Evolutionary conservation across 1,139 yeast species (phyloP), one percentile per base, ranked within the genome.

Genomic region (Blastobotrys aristatus): DNA sequence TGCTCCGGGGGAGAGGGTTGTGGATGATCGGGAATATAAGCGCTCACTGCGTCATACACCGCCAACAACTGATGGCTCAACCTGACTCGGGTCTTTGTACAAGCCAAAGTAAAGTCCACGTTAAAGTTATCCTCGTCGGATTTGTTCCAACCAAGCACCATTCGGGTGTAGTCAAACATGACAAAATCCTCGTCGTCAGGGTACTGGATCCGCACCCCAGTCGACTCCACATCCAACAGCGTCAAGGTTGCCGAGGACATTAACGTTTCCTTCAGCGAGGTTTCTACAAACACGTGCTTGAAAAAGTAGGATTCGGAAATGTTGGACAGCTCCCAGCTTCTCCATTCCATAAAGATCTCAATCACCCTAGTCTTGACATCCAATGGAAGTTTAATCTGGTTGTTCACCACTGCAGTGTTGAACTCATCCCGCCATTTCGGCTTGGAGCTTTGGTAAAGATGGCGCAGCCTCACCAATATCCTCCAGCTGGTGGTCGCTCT

Each of bases 401-500:
- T 57, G 32, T 65, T 60, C 4, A 65, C 60, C 2, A 61, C 47
- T 45, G 53, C 33, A 8, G 32, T 49, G 36, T 58, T 56, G 42
- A 59, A 53, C 11, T 53, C 42, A 1, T 51, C 54, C 11, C 65
- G 55, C 86, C 87, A 82, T 0, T 67, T 65, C 0, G 55, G 49
- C 0, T 95, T 92, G n/a, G 86, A 67, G 51, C 73, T 71, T 6
- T 77, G 72, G 39, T 82, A 64, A 31, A 89, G 76, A 61, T 90
- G 95, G 16, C 97, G 74, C 40, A 90, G 68, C 34, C 96, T 73
- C 5, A 88, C 79, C 40, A 87, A 70, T 32, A 90, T 77, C 60
- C 87, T 85, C 98, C 98, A 92, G 57, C 94, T 80, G 57, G 88
- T 88, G 53, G 81, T 79, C 35, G 83, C 79, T 53, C 98, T 72